These are phyloP conservation scores for Sisymbrium irio DNA, from an alignment of 345 rosid genomes.

Conservation along the genomic window DNA sequence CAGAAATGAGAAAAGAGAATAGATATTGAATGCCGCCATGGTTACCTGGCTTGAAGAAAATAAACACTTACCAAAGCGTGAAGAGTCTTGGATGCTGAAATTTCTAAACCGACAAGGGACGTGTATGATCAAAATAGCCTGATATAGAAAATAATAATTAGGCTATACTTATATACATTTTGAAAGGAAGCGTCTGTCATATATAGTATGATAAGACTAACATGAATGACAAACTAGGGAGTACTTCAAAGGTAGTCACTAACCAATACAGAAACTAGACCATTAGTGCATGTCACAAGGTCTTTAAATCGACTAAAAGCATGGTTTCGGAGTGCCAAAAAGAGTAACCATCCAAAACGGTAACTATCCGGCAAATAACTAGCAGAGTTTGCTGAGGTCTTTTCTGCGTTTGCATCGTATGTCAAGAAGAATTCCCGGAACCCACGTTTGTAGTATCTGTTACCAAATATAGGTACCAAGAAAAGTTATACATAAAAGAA, in stretches of 20 bases:
- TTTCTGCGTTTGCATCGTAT: slow-evolving; percentile 49
- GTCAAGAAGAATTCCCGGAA: slow-evolving; percentile 68
- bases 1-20: background rate
- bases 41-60: background rate
- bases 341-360: slow-evolving; percentile 94
- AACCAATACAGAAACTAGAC: slow-evolving; percentile 86
- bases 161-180: background rate
- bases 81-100: slow-evolving; percentile 58
- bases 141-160: slow-evolving; percentile 28
- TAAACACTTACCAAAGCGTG: slow-evolving; percentile 62
- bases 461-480: slow-evolving; percentile 27
- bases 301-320: slow-evolving; percentile 83
- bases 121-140: slow-evolving; percentile 89
- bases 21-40: background rate
- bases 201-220: background rate
- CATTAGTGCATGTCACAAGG: slow-evolving; percentile 82
- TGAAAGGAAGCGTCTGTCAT: background rate
- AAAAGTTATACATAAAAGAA: background rate
- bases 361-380: slow-evolving; percentile 49
- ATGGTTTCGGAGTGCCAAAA: slow-evolving; percentile 86
- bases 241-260: slow-evolving; percentile 34
- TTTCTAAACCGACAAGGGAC: slow-evolving; percentile 72
- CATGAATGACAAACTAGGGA: background rate
- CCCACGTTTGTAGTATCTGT: slow-evolving; percentile 75
- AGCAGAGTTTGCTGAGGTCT: slow-evolving; percentile 41